Base-by-base conservation (phyloP, 495 filamentous ascomycete species). In the Daldinia concentrica region DNA sequence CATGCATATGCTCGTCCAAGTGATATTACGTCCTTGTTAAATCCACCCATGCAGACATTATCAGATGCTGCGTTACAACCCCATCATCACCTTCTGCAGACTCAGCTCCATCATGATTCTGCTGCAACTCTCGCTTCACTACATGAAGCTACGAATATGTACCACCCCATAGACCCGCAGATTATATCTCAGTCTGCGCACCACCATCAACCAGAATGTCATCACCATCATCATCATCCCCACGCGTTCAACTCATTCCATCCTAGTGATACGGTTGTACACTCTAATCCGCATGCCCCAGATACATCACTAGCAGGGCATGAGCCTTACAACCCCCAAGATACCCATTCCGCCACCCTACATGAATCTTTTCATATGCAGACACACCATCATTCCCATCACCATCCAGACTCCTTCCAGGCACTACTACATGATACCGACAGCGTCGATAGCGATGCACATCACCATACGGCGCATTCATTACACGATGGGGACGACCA, bases 91-190 rank as follows among this genome's bases (percentile, higher is more conserved):
- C 62, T 78, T 30, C 39, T 75, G 29, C 73, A 77, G 12, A 75
- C 63, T 11, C 77, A 79, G 50, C 70, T 72, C 1, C 58, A 69
- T 48, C 76, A 81, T 32, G 72, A 73, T 14, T 77, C 66, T 15
- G 71, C 71, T 26, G 73, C 74, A n/a, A 73, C 72, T 55, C 60
- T 72, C 15, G 67, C 56, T 39, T 78, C 74, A 17, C 62, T 65
- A 6, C 73, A 71, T 60, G 73, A 56, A 54, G 58, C 77, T 19
- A 66, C 64, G 29, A 71, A 76, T 30, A 73, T 79, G 51, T 85
- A 82, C 75, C 80, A 83, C 24, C 83, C 83, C 1, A 84, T 85
- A 72, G 81, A 85, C 64, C 83, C 83, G n/a, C 82, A 84, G 65
- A 83, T 85, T 62, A 85, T 85, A 64, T 81, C 74, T 14, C 82